Conservation (phyloP, 2,329 filamentous ascomycete species). For the Neobulgaria alba region DNA sequence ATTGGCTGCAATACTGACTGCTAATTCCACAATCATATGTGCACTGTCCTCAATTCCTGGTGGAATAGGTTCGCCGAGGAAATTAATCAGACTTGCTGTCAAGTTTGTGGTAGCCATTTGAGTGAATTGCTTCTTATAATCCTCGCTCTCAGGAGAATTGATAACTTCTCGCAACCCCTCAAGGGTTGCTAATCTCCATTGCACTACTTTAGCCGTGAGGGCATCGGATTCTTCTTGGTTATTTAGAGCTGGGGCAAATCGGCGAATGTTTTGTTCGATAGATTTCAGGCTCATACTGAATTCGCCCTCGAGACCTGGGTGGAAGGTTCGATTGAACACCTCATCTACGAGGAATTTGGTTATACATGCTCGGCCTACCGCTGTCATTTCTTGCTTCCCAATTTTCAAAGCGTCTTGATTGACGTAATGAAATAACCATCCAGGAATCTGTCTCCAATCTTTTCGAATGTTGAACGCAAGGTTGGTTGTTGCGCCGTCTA, state of each 20-base stretch:
- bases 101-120: conserved; percentile 60
- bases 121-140: conserved; percentile 61
- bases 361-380: conserved; percentile 81
- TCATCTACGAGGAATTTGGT: conserved; percentile 85
- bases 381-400: conserved; percentile 97
- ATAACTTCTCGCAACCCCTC: conserved; percentile 76
- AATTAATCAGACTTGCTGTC: conserved; percentile 60
- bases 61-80: conserved; percentile 68
- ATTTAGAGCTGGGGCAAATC: conserved; percentile 61
- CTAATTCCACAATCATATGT: conserved; percentile 86
- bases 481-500: conserved; percentile 92
- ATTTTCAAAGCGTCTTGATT: conserved; percentile 78
- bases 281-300: conserved; percentile 74
- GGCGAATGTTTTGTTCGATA: conserved; percentile 81
- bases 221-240: conserved; percentile 86
- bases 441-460: conserved; percentile 75
- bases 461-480: conserved; percentile 94
- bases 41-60: conserved; percentile 79
- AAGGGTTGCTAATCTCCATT: conserved; percentile 87
- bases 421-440: conserved; percentile 71
- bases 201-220: conserved; percentile 75
- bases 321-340: conserved; percentile 86
- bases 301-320: conserved; percentile 71
- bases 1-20: conserved; percentile 76
- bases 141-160: conserved; percentile 52